Percentiles rank a stretch among this genome's conserved stretches.
These are phyloP conservation scores for Cordyceps sp. DNA, from an alignment of 2,329 filamentous ascomycete genomes.

Conservation along the genomic window DNA sequence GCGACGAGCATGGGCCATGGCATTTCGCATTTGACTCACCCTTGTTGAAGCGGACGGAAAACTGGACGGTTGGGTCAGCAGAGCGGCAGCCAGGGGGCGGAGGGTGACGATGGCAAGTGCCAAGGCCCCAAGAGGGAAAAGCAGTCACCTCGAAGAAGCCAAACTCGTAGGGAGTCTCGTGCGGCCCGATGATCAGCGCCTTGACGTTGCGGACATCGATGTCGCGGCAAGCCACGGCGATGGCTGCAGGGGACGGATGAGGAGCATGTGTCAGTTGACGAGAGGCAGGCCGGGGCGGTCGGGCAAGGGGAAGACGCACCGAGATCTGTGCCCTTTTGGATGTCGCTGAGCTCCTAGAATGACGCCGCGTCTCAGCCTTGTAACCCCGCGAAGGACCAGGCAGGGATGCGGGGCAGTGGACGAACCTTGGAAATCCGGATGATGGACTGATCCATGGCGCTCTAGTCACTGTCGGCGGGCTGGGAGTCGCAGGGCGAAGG, in stretches of 20 bases:
- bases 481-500: slow-evolving; percentile 1
- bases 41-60: slow-evolving; percentile 59
- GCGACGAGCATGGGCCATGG: no score
- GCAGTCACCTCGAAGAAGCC: slow-evolving; percentile 78
- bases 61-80: slow-evolving; percentile 28
- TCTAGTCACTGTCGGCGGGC: slow-evolving; percentile 1
- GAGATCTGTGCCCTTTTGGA: slow-evolving; percentile 70
- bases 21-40: no score
- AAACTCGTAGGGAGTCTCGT: slow-evolving; percentile 91
- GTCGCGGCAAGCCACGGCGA: slow-evolving; percentile 78
- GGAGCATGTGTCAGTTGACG: neutral
- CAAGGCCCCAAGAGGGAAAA: neutral
- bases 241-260: slow-evolving; percentile 30
- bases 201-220: slow-evolving; percentile 76
- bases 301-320: slow-evolving; percentile 42
- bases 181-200: slow-evolving; percentile 79
- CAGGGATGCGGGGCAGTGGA: slow-evolving; percentile 5
- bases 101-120: neutral
- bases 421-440: slow-evolving; percentile 71
- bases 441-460: slow-evolving; percentile 56
- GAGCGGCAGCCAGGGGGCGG: neutral
- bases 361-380: slow-evolving; percentile 3
- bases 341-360: slow-evolving; percentile 61
- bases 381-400: slow-evolving; percentile 11
- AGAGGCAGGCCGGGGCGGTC: neutral